Evolutionary conservation across 768 basidiomycete species (phyloP), one percentile per base, ranked within the genome.

Genomic region (Lepiota brunneoincarnata): DNA sequence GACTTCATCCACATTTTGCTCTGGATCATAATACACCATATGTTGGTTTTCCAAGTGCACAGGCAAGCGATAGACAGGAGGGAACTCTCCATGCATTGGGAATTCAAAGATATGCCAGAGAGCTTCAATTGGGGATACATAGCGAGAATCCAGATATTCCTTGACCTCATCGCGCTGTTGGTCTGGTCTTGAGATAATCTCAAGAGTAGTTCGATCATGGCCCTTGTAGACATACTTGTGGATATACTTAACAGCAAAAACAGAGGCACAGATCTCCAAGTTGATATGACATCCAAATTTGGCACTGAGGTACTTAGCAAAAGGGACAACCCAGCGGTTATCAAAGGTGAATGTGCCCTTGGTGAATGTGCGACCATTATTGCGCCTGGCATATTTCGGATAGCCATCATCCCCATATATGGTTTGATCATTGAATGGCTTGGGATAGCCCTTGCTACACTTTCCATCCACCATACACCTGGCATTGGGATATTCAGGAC

Each of bases 211-310:
- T 9, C 64, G 59, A 58, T 82, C 77, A 54, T 57, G 58, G 6
- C 81, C 78, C 58, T 82, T 83, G 63, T 78, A 69, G 17, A 79
- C 64, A 59, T 80, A 80, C 59, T 81, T 80, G 63, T 70, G 68
- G 15, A 73, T 60, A 47, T 82, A 82, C 49, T 79, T 78, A 60
- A 76, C 48, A 3, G 75, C 58, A 6, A 63, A 64, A 36, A 81
- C 58, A 7, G 69, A 71, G 0, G 61, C 63, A 44, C 62, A 66
- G 48, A 71, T 70, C 57, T 83, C 79, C 0, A 80, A 54, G 64
- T 82, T 83, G 58, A 80, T 78, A 51, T 83, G 77, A 55, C 77
- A 78, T 50, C 71, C 18, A 54, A 69, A 78, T 21, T 66, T 59
- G 0, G 61, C 64, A 40, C 60, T 55, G 0, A 80, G 63, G 23